Evolutionary conservation across 768 basidiomycete genomes (phyloP), one percentile per base, ranked within the genome.

Genomic region (Hygrophorus pudorinus): DNA sequence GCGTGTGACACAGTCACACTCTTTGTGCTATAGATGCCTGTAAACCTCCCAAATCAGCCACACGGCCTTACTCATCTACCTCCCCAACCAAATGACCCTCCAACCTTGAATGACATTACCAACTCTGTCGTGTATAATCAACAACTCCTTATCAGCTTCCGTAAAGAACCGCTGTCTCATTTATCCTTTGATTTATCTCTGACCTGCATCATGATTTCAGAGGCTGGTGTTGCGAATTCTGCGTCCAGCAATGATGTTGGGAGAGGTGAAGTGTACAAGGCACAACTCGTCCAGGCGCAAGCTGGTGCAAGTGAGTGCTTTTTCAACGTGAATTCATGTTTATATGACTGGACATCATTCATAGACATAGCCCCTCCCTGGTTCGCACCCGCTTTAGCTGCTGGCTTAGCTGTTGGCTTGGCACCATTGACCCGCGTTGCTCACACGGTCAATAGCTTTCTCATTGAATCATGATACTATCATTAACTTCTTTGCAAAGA

Each of bases 331-430:
- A 18, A 18, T 5, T 12, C 12, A 38, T 18, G 13, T 18, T 18
- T n/a, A n/a, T 18, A 38, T 38, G 38, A 13, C 38, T 3, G 18
- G 38, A 13, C 13, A 13, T 18, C 13, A 24, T 38, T 38, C 4
- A 38, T 18, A 38, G 38, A 38, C 18, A 18, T 38, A 17, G n/a
- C 38, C 21, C 38, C 38, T 38, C 3, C 38, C 18, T 38, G 38
- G 38, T 38, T 38, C 18, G 38, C 38, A 38, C 21, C 38, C 18
- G 38, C 38, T 5, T 38, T 38, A 38, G n/a, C 38, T n/a, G 38
- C 38, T 38, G 38, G 31, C 31, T 32, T 32, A 32, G 31, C 31
- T 32, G 31, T n/a, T 32, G 31, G 38, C 4, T 38, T 38, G 38
- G 38, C 38, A 24, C 38, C 38, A 38, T 2, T 38, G 38, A 38